These are phyloP conservation scores for Conringia planisiliqua DNA, from an alignment of 345 rosid genomes.

Conservation along the genomic window DNA sequence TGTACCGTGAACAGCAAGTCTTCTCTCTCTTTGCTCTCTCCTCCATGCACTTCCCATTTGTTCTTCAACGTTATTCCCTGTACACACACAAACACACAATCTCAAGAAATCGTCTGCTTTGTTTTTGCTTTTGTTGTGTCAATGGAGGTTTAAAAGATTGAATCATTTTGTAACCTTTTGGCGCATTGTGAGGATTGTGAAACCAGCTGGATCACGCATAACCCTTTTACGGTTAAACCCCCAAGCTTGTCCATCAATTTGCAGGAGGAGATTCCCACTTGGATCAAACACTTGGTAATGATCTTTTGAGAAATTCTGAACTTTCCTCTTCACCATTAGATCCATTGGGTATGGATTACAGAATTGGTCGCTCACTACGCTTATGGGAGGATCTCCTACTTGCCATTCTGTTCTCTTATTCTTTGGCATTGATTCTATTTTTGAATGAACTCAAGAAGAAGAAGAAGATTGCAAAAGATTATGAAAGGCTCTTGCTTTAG, in stretches of 20 bases:
- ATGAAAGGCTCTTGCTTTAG: conserved; percentile 26
- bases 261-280: conserved; percentile 62
- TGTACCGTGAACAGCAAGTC: conserved; percentile 43
- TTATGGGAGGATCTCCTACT: conserved; percentile 41
- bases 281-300: conserved; percentile 50
- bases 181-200: conserved; percentile 59
- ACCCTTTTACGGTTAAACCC: conserved; percentile 48
- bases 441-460: background rate
- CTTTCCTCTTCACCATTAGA: conserved; percentile 52
- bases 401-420: conserved; percentile 32
- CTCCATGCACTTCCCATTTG: conserved; percentile 57
- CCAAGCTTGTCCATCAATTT: conserved; percentile 64
- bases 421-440: conserved; percentile 29
- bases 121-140: background rate
- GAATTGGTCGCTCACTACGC: conserved; percentile 51
- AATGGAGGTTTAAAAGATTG: background rate
- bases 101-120: background rate
- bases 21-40: conserved; percentile 42
- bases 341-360: conserved; percentile 64
- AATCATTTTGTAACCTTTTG: conserved; percentile 44
- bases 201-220: conserved; percentile 65
- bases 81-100: background rate
- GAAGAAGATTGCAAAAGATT: conserved; percentile 9
- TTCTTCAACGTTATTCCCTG: conserved; percentile 45
- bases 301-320: conserved; percentile 43